Conservation (phyloP, 2,329 filamentous ascomycete species). For the Dactylellina drechsleri region DNA sequence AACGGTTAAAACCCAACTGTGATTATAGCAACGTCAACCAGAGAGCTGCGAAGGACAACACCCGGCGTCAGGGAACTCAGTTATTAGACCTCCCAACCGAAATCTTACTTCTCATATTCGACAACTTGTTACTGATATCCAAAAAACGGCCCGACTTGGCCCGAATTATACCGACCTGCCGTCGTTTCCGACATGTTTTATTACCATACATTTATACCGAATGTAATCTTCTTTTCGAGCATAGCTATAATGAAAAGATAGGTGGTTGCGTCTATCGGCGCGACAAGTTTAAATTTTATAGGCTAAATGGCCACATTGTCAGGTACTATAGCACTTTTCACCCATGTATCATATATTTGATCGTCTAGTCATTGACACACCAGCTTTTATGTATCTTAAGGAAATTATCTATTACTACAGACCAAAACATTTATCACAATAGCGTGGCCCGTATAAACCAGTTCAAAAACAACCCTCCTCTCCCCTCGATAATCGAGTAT, state of each 20-base stretch:
- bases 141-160: background rate
- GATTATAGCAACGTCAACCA: background rate
- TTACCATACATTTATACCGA: conserved; percentile 28
- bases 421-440: conserved; percentile 17
- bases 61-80: background rate
- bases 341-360: no score
- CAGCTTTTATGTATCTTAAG: background rate
- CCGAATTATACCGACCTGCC: conserved; percentile 13
- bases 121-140: background rate
- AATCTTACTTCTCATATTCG: conserved; percentile 7
- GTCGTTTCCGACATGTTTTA: conserved; percentile 23
- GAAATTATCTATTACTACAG: conserved; percentile 24
- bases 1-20: background rate
- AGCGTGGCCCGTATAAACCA: background rate
- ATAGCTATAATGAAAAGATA: background rate
- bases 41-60: background rate
- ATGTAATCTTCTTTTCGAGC: conserved; percentile 27
- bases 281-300: conserved; percentile 35
- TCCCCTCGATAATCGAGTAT: conserved; percentile 14
- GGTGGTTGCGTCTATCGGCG: conserved; percentile 26
- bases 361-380: background rate
- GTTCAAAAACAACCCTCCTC: conserved; percentile 8
- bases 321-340: background rate
- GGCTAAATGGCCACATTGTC: conserved; percentile 12
- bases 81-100: conserved; percentile 8